Evolutionary conservation across 345 rosid species (phyloP), one percentile per base, ranked within the genome.

Genomic region (Aquilaria malaccensis): DNA sequence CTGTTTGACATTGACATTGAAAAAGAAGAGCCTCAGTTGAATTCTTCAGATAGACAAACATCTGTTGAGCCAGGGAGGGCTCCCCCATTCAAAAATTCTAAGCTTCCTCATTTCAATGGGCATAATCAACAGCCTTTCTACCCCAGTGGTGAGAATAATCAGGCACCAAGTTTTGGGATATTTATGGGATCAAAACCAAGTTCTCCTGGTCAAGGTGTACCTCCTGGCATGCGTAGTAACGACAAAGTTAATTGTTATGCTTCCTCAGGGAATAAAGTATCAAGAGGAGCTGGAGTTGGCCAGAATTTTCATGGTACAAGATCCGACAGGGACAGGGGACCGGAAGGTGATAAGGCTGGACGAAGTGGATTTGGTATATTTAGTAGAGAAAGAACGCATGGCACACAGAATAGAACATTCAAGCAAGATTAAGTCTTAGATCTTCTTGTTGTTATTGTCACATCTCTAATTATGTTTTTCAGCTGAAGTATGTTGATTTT

Each of bases 121-220:
- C 68, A 41, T 30, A 68, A 64, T 73, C 77, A 62, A 78, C 67
- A 46, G n/a, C 64, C 53, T 1, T n/a, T 52, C 53, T 48, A 29
- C 29, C 54, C 70, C 32, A 46, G 9, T 45, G 14, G 55, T 61
- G 59, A 79, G 10, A 60, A 53, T 45, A 64, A 62, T 14, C 59
- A 64, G 11, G 37, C 72, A 13, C 67, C 75, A 50, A 58, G 85
- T 71, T 86, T 66, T 73, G 96, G 96, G 48, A 70, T 77, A 53
- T 82, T 88, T 74, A 91, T 94, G 68, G 63, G 70, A 62, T 56
- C 76, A 13, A 75, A 58, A 11, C 52, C 64, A 49, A 68, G 56
- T 62, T 14, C 50, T 32, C 56, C 70, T 30, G 51, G 63, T 4
- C 74, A 60, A 46, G 72, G 64, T 55, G 69, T 43, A 30, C 53